These are phyloP conservation scores for Citrus maxima DNA, from an alignment of 345 rosid species.

Conservation along the genomic window DNA sequence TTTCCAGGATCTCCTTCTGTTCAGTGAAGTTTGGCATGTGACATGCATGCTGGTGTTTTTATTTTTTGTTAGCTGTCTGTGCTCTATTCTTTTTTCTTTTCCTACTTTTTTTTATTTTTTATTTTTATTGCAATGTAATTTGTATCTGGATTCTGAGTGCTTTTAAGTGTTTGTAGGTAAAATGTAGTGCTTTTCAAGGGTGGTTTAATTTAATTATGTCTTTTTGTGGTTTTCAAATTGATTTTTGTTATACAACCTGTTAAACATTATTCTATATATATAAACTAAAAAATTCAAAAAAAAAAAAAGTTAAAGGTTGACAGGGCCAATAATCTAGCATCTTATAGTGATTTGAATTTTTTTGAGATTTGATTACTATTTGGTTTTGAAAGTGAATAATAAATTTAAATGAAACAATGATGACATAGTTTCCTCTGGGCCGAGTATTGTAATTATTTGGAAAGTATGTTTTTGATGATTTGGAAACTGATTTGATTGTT, in stretches of 20 bases:
- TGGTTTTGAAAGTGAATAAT: neutral
- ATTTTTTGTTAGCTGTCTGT: neutral
- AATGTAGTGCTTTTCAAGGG: neutral
- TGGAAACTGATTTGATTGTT: conserved; percentile 19
- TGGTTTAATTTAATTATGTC: neutral
- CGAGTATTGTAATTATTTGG: neutral
- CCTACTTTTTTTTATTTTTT: neutral
- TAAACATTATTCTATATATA: too few species aligned
- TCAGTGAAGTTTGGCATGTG: neutral
- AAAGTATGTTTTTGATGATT: neutral
- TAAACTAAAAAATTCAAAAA: neutral
- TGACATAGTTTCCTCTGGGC: neutral
- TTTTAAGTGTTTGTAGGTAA: neutral
- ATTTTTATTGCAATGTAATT: neutral
- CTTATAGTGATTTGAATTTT: neutral
- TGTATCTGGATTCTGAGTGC: neutral
- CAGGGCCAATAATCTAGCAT: neutral
- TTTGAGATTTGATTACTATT: neutral
- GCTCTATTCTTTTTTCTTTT: neutral
- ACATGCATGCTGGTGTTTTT: neutral
- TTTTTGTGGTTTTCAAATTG: neutral
- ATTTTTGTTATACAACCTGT: neutral
- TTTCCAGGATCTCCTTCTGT: neutral
- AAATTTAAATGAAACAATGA: neutral
- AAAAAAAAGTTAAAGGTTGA: neutral